Evolutionary conservation across 805 yeast genomes (phyloP).

Genomic region (Suhomyces emberorum): DNA sequence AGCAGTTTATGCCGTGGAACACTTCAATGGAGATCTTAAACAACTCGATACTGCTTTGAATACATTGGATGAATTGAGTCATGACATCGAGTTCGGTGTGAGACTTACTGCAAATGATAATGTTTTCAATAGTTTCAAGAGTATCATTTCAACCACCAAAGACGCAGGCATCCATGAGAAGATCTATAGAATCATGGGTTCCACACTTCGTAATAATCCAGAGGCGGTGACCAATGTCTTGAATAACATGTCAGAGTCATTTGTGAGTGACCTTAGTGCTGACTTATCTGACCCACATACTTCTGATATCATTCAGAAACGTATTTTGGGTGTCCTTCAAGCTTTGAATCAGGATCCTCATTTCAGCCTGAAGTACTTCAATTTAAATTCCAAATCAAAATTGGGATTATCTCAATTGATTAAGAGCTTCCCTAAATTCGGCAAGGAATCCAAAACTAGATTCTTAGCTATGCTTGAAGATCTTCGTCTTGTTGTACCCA

Average conservation of each 20-base stretch:
- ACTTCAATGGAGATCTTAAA: constrained; percentile 14
- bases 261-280: constrained; percentile 18
- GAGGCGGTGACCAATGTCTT: constrained; percentile 47
- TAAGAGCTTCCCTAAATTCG: constrained; percentile 24
- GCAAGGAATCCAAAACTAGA: constrained; percentile 33
- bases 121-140: constrained; percentile 24
- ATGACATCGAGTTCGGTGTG: constrained; percentile 61
- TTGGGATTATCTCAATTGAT: constrained; percentile 27
- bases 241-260: constrained; percentile 14
- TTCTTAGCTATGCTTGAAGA: constrained; percentile 48
- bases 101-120: constrained; percentile 38
- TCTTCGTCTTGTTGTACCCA: constrained; percentile 18
- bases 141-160: constrained; percentile 12
- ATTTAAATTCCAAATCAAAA: constrained; percentile 8
- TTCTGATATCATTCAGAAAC: constrained; percentile 39
- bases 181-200: constrained; percentile 57
- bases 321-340: constrained; percentile 51
- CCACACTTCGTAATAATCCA: constrained; percentile 72
- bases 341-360: constrained; percentile 36
- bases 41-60: constrained; percentile 34
- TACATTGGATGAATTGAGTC: constrained; percentile 56
- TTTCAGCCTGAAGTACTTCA: constrained; percentile 31
- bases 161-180: constrained; percentile 42
- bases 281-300: constrained; percentile 14
- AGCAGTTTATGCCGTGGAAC: constrained; percentile 19